Percentiles rank a stretch among this genome's conserved stretches.
Evolutionary conservation across 306 rosid genomes (phyloP).

Genomic region (Canavalia gladiata): DNA sequence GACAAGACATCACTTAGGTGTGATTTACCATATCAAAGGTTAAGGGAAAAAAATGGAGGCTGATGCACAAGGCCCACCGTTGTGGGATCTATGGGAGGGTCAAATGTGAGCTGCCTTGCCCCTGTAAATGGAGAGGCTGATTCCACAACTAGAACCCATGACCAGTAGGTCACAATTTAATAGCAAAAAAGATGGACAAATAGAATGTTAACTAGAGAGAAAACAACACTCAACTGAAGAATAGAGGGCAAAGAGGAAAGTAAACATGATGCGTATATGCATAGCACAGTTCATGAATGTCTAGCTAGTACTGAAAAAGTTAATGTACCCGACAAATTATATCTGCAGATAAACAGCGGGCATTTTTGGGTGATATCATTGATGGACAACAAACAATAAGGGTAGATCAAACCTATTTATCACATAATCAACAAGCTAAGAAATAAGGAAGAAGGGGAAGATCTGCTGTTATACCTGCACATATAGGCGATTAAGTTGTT

Average conservation of each 20-base stretch:
- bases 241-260: slow-evolving; percentile 25
- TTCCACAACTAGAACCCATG: background rate
- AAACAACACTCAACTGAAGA: slow-evolving; percentile 10
- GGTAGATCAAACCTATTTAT: slow-evolving; percentile 31
- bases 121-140: background rate
- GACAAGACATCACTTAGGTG: background rate
- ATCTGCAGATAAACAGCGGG: slow-evolving; percentile 8
- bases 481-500: slow-evolving; percentile 92
- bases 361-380: slow-evolving; percentile 22
- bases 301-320: slow-evolving; percentile 1
- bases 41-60: background rate
- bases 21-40: background rate
- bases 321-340: slow-evolving; percentile 14
- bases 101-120: slow-evolving; percentile 9
- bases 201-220: background rate
- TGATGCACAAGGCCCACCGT: background rate
- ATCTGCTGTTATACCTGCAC: slow-evolving; percentile 74
- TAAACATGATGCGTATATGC: background rate
- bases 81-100: background rate
- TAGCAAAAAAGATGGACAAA: background rate
- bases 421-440: slow-evolving; percentile 16
- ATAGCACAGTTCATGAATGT: slow-evolving; percentile 15
- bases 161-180: slow-evolving; percentile 17
- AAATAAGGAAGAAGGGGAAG: slow-evolving; percentile 37
- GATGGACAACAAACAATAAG: slow-evolving; percentile 7